Conservation (phyloP, 2,329 filamentous ascomycete genomes). For the Sporothrix variecibatus region DNA sequence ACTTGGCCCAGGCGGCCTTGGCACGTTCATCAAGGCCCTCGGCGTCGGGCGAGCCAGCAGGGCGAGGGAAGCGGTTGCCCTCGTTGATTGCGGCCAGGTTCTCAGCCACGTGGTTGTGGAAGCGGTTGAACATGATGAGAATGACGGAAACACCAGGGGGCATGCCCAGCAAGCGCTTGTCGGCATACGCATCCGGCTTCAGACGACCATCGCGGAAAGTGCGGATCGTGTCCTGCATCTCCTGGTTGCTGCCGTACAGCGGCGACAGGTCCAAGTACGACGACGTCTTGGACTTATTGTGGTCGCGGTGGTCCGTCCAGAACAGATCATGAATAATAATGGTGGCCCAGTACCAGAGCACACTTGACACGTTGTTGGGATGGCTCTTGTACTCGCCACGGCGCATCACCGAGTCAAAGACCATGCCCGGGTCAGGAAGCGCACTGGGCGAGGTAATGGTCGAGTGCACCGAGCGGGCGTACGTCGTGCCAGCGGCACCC, state of each 20-base stretch:
- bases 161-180: constrained; percentile 68
- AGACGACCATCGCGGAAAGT: constrained; percentile 71
- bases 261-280: constrained; percentile 72
- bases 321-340: constrained; percentile 75
- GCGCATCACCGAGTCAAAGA: constrained; percentile 66
- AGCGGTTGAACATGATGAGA: constrained; percentile 77
- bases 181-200: constrained; percentile 72
- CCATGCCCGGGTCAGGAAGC: constrained; percentile 64
- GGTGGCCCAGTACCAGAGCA: constrained; percentile 73
- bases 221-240: constrained; percentile 65
- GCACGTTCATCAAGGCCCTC: constrained; percentile 49
- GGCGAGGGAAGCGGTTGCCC: constrained; percentile 71
- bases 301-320: constrained; percentile 65
- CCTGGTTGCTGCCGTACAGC: constrained; percentile 69
- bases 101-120: constrained; percentile 83
- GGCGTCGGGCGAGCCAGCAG: constrained; percentile 46
- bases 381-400: constrained; percentile 56
- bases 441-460: constrained; percentile 62
- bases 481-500: constrained; percentile 67
- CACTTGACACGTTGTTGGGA: constrained; percentile 71
- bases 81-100: constrained; percentile 87
- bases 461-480: constrained; percentile 65
- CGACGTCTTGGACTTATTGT: constrained; percentile 65
- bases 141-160: constrained; percentile 72
- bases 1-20: constrained; percentile 62